Evolutionary conservation across 768 basidiomycete genomes (phyloP).

Genomic region (Lactarius evosmus): DNA sequence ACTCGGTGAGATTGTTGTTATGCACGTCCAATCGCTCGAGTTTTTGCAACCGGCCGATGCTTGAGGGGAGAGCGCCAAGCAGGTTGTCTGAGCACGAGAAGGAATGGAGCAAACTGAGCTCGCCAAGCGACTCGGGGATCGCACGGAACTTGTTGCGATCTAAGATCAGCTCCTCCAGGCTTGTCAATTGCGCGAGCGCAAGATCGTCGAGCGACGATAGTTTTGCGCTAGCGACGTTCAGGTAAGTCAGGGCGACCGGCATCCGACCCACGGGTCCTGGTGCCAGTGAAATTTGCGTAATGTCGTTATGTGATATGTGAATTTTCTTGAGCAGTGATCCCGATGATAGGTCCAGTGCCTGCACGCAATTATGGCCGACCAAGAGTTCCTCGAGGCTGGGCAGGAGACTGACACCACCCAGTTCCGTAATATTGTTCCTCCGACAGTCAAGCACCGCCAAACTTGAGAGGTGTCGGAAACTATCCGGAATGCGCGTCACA

Average conservation of each 20-base stretch:
- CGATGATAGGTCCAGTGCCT: constrained; percentile 74
- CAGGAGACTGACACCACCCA: constrained; percentile 63
- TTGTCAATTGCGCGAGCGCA: constrained; percentile 66
- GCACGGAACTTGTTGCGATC: constrained; percentile 84
- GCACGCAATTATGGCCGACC: constrained; percentile 81
- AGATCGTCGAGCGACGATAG: constrained; percentile 78
- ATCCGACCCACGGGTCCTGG: constrained; percentile 44
- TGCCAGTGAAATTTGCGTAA: constrained; percentile 68
- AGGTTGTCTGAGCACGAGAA: constrained; percentile 93
- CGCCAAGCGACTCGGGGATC: constrained; percentile 80
- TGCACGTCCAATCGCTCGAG: constrained; percentile 81
- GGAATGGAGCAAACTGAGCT: constrained; percentile 62
- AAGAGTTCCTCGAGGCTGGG: constrained; percentile 64
- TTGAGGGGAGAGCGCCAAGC: constrained; percentile 68
- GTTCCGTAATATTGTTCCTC: constrained; percentile 77
- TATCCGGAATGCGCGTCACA: constrained; percentile 65
- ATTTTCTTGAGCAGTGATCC: constrained; percentile 64
- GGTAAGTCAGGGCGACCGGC: constrained; percentile 62
- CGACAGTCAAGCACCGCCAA: constrained; percentile 79
- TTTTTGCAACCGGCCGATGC: constrained; percentile 71
- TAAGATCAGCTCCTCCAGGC: constrained; percentile 67
- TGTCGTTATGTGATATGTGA: constrained; percentile 84
- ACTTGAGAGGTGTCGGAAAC: constrained; percentile 51
- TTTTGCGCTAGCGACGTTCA: constrained; percentile 87
- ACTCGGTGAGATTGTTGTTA: constrained; percentile 79